Conservation (phyloP, 2,329 filamentous ascomycete species). For the Fusarium staphyleae region DNA sequence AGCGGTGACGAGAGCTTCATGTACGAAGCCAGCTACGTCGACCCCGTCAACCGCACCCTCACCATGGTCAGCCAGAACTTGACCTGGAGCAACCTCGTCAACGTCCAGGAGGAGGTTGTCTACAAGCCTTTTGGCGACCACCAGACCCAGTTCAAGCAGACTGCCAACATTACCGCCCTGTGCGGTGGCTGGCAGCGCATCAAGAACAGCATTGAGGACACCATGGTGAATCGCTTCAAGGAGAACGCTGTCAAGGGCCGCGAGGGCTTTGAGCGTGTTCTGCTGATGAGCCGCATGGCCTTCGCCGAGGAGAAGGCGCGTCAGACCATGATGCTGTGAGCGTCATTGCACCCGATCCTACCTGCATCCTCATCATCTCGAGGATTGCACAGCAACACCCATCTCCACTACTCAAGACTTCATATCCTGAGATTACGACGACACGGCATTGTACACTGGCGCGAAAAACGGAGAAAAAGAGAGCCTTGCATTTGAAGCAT, state of each 20-base stretch:
- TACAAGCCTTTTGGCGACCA: conserved; percentile 70
- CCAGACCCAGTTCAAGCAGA: conserved; percentile 84
- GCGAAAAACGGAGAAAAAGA: conserved; percentile 21
- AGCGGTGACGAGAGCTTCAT: conserved; percentile 83
- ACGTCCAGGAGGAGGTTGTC: conserved; percentile 89
- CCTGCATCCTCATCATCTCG: conserved; percentile 11
- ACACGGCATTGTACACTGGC: conserved; percentile 39
- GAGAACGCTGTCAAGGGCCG: conserved; percentile 91
- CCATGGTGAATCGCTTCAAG: conserved; percentile 84
- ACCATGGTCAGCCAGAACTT: conserved; percentile 97
- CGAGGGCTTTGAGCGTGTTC: conserved; percentile 93
- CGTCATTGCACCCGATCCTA: neutral
- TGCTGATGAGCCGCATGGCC: conserved; percentile 90
- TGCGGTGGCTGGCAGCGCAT: conserved; percentile 98
- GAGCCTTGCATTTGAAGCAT: conserved; percentile 37
- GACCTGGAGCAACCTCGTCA: conserved; percentile 89
- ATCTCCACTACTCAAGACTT: conserved; percentile 37
- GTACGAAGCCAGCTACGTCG: conserved; percentile 95
- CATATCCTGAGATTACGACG: conserved; percentile 32
- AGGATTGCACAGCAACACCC: conserved; percentile 21
- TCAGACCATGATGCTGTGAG: conserved; percentile 35
- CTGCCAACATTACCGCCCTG: conserved; percentile 90
- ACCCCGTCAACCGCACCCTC: conserved; percentile 81
- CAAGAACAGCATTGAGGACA: conserved; percentile 94
- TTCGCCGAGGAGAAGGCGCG: conserved; percentile 88